Conservation (phyloP, 2,329 filamentous ascomycete species). For the Cladosporium sp. region DNA sequence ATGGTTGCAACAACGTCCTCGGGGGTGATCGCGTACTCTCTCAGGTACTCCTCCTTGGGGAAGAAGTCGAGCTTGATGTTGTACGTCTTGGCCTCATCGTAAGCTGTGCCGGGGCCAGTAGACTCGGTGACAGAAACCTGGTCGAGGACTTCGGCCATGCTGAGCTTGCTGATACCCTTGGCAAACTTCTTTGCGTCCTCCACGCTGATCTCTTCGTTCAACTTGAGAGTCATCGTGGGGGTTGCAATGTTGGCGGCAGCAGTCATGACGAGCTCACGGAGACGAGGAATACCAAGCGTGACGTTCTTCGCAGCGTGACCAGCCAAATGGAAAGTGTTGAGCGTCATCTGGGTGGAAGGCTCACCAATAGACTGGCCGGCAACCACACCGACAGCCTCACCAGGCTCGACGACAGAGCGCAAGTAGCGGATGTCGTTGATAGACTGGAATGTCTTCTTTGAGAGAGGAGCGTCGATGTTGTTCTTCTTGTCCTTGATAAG, state of each 20-base stretch:
- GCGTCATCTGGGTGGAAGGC: slow-evolving; percentile 97
- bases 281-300: slow-evolving; percentile 92
- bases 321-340: slow-evolving; percentile 99
- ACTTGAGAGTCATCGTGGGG: slow-evolving; percentile 78
- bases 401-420: slow-evolving; percentile 84
- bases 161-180: slow-evolving; percentile 84
- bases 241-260: slow-evolving; percentile 85
- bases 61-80: slow-evolving; percentile 79
- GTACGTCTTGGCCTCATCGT: slow-evolving; percentile 75
- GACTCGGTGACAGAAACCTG: slow-evolving; percentile 74
- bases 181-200: slow-evolving; percentile 73
- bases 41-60: slow-evolving; percentile 72
- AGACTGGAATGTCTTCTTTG: slow-evolving; percentile 72
- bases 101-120: slow-evolving; percentile 64
- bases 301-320: slow-evolving; percentile 98
- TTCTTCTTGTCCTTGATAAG: slow-evolving; percentile 58
- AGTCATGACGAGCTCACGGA: slow-evolving; percentile 98
- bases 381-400: slow-evolving; percentile 94
- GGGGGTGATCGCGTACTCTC: slow-evolving; percentile 77
- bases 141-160: slow-evolving; percentile 78
- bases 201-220: slow-evolving; percentile 65
- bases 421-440: slow-evolving; percentile 91
- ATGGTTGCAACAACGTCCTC: slow-evolving; percentile 73
- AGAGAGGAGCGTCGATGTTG: slow-evolving; percentile 36
- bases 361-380: slow-evolving; percentile 96